Base-by-base conservation (phyloP, 2,329 filamentous ascomycete genomes). In the Shiraia bambusicola region DNA sequence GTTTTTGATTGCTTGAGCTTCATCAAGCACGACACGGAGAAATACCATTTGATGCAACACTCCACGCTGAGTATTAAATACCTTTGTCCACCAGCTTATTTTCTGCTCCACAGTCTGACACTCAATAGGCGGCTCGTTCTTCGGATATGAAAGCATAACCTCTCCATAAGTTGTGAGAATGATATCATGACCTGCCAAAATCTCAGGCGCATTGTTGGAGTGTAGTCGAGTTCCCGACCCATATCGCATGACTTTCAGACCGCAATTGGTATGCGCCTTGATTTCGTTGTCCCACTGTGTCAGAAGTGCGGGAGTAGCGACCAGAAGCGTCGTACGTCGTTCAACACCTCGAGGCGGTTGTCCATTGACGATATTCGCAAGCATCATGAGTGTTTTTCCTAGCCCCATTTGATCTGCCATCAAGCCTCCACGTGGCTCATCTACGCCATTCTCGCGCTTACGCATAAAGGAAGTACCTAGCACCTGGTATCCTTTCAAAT, bases 1-100 rank as follows among this genome's bases (percentile, higher is more conserved):
- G 22, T 80, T 82, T 46, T 81, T 82, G 45, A 83, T 80, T 0
- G 52, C 52, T 35, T 82, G 79, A 0, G 74, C 78, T 51, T 83
- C 80, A 32, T 83, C 80, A 0, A 83, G 63, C 1, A 83, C 71
- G 3, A 83, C 45, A 1, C 81, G 65, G 28, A 77, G 72, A 67
- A 65, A 69, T 9, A 42, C 27, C 34, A 65, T 61, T 8, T 52
- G 42, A 34, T 69, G 67, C 1, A 69, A 42, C 2, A 55, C 29
- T 1, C 67, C 72, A 3, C 71, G 56, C 0, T 67, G 34, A 0
- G 56, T 45, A 1, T 62, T 52, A 5, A 56, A 73, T 0, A 59
- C 45, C 0, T 51, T 13, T 9, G 51, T 45, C 63, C 69, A 73
- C 56, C 65, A 76, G 0, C 54, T 44, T 0, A 76, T 68, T 14